Percentiles rank a stretch among this genome's conserved stretches.
phyloP scores from a whole-genome alignment of 176 grass and related monocot species.

The Avena sativa region DNA sequence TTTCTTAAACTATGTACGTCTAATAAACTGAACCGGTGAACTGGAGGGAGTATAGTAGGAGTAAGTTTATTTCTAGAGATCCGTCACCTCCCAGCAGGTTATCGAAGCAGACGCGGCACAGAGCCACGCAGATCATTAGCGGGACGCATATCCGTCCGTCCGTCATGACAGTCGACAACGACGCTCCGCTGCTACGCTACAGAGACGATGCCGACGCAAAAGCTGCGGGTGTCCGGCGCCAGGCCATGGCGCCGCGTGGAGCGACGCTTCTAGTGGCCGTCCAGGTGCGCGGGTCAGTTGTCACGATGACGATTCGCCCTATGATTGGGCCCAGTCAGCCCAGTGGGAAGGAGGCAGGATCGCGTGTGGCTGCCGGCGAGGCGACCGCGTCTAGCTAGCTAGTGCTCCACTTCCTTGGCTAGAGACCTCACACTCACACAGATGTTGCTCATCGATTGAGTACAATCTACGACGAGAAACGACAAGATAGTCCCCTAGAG shows the following conservation, averaged over 20 bases:
- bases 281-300: constrained; percentile 22
- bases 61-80: background rate
- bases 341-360: constrained; percentile 12
- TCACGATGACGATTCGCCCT: constrained; percentile 10
- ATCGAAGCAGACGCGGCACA: background rate
- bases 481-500: background rate
- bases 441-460: background rate
- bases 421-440: background rate
- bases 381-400: background rate
- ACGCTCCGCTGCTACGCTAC: background rate
- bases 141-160: background rate
- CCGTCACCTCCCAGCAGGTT: background rate
- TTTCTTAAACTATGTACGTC: too few relatives aligned
- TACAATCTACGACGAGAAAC: background rate
- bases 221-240: constrained; percentile 30
- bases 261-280: constrained; percentile 54
- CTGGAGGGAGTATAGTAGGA: too few relatives aligned
- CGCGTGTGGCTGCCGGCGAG: constrained; percentile 27
- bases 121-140: background rate
- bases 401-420: background rate
- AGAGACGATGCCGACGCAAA: background rate
- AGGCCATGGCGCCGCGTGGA: constrained; percentile 34
- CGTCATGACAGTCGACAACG: constrained; percentile 24
- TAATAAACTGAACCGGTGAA: too few relatives aligned
- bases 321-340: constrained; percentile 17